Evolutionary conservation across 495 filamentous ascomycete genomes (phyloP).

Genomic region (Pyronema domesticum): DNA sequence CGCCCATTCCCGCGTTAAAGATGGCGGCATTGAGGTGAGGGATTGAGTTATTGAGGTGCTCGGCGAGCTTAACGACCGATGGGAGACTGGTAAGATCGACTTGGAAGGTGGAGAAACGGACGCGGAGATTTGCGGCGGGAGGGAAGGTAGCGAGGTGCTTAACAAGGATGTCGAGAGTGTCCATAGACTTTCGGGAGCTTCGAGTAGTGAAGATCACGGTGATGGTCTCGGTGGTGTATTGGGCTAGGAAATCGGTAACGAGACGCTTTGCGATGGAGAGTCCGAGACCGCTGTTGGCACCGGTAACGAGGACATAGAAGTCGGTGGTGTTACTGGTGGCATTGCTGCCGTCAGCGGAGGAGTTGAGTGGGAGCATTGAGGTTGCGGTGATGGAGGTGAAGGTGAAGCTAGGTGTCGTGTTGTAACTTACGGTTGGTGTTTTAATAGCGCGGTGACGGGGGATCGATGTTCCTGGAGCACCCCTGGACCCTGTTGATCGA

Average conservation of each 20-base stretch:
- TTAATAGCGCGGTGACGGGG: too few species aligned
- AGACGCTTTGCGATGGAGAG: conserved; percentile 72
- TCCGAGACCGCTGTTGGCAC: conserved; percentile 81
- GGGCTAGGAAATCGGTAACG: conserved; percentile 72
- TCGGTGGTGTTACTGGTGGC: not conserved
- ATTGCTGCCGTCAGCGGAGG: too few species aligned
- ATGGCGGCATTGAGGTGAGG: conserved; percentile 54
- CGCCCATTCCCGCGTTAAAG: conserved; percentile 81
- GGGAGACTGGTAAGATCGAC: conserved; percentile 38
- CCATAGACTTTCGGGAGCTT: conserved; percentile 38
- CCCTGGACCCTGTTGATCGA: too few species aligned
- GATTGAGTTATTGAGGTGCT: conserved; percentile 32
- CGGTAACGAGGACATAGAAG: conserved; percentile 41
- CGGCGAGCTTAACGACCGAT: conserved; percentile 31
- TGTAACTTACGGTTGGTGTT: too few species aligned
- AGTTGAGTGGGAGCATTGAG: too few species aligned
- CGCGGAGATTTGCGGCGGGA: conserved; percentile 29
- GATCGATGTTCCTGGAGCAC: too few species aligned
- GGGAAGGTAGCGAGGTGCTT: conserved; percentile 33
- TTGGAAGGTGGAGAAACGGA: conserved; percentile 38
- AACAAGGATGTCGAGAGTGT: conserved; percentile 38
- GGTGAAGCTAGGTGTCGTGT: too few species aligned
- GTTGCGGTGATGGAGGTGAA: too few species aligned
- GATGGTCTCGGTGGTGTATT: conserved; percentile 42
- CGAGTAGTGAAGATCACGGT: conserved; percentile 54